A percentile compares a stretch with the other conserved stretches of the same genome.
Conservation (phyloP, 1,139 yeast species). For the Taphrina wiesneri region DNA sequence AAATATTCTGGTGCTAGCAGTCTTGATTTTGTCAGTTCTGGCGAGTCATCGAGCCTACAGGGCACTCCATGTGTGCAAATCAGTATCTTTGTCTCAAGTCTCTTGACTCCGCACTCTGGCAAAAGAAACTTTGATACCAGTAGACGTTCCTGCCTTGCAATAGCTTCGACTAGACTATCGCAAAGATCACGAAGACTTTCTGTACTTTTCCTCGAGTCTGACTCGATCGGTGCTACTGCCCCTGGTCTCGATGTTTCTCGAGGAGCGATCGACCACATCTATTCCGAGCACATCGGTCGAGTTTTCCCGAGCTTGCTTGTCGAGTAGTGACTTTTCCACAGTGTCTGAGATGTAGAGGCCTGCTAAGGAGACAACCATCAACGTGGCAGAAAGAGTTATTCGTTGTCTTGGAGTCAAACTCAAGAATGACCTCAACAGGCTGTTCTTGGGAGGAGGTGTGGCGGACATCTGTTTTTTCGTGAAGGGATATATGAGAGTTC, state of each 20-base stretch:
- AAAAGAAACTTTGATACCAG: no score
- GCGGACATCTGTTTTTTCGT: no score
- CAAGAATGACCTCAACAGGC: conserved; percentile 12
- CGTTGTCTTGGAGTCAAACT: conserved; percentile 24
- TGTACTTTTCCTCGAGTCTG: conserved; percentile 9
- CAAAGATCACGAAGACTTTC: neutral
- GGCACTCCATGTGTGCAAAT: no score
- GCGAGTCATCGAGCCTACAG: no score
- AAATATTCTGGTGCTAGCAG: no score
- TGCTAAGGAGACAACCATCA: conserved; percentile 24
- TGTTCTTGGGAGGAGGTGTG: conserved; percentile 33
- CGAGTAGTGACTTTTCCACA: conserved; percentile 20
- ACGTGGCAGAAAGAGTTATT: conserved; percentile 12
- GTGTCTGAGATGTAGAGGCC: conserved; percentile 25
- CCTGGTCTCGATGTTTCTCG: conserved; percentile 13
- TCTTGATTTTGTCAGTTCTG: no score
- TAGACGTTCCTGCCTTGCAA: no score
- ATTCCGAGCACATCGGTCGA: conserved; percentile 13
- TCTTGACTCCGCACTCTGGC: no score
- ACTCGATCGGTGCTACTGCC: conserved; percentile 32
- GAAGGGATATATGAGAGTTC: no score
- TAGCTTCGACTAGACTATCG: no score
- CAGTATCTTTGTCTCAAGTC: no score
- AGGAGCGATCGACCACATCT: conserved; percentile 15
- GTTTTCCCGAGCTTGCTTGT: conserved; percentile 9